Base-by-base conservation (phyloP, 2,329 filamentous ascomycete genomes). In the Escovopsis sp. region DNA sequence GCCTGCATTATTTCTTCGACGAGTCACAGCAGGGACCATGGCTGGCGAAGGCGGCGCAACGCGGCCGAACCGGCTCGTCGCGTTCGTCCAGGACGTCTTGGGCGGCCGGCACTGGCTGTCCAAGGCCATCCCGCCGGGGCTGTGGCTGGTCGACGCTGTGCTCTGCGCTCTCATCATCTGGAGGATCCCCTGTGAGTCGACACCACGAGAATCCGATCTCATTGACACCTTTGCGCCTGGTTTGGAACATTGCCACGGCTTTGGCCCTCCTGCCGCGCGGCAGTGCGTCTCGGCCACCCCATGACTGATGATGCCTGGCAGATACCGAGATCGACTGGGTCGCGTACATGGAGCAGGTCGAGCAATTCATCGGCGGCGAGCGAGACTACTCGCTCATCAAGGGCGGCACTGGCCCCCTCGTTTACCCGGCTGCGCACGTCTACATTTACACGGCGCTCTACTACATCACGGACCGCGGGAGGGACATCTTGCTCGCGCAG, bases 241-340 rank as follows among this genome's bases (percentile, higher is more conserved):
- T 15, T 3, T 15, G 12, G 26, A 18, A 7, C 28, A 11, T 15
- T 26, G 15, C 35, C 23, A 7, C 12, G 4, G 12, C 23, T 33
- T 28, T 18, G 4, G 12, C 23, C 35, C 33, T 45, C 48, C 19
- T 23, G 23, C 6, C 23, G 23, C 6, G 10, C 15, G 33, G 33
- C 33, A 34, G 4, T 32, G 28, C 11, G 8, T 32, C 28, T 11
- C 11, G 28, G 8, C 8, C 4, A 3, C 28, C 11, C 8, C 28
- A 32, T 11, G 28, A 30, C 28, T 32, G 8, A 32, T 19, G 12
- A 36, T 15, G 23, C 36, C 11, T 38, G 18, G 6, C 40, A 72
- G 91, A 98, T 59, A 98, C 91, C 36, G 91, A 98, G 62, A 98
- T 98, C 56, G 91, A 98, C 64, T 98, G 89, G 89, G 74, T 73